Evolutionary conservation across 805 yeast genomes (phyloP), one percentile per base, ranked within the genome.

Genomic region (Lipomyces mesembrius): DNA sequence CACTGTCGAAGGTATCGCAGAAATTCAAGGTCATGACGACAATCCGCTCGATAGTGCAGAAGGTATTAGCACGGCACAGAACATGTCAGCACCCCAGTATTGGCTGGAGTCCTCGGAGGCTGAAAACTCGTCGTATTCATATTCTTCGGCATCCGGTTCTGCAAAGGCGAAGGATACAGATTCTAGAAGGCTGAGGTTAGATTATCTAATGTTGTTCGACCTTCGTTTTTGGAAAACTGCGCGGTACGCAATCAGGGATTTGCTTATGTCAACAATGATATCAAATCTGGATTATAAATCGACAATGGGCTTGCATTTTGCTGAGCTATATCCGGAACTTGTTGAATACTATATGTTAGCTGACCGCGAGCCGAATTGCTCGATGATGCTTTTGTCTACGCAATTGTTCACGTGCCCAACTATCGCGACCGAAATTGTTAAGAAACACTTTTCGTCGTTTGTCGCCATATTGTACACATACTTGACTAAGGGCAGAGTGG

Each of bases 351-450:
- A 88, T 71, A 81, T 90, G 58, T 78, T 83, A 0, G 80, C 86
- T 69, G 99, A 95, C 74, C 83, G 97, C 67, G 98, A 95, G 74
- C 97, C 97, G 0, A 97, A 92, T 72, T 78, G 85, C 63, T 91
- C 94, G 12, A 82, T 93, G 80, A 83, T 88, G 51, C 85, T 88
- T 51, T 79, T 94, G 25, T 87, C 96, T 0, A 87, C 94, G 0
- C 99, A 95, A 77, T 79, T 95, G 27, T 92, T 92, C 77, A 93
- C 98, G 0, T 89, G 96, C 62, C 97, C 98, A 0, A 85, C 92
- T 0, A 88, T 89, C 70, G 88, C 96, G 0, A 84, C 82, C 3
- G 79, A 85, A 34, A 84, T 90, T 32, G 82, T 87, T 6, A 77
- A 80, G 37, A 89, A 87, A 72, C 91, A 88, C 68, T 78, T 89